A percentile compares a stretch with the other conserved stretches of the same genome.
Evolutionary conservation across 768 basidiomycete genomes (phyloP).

Genomic region (Cyclocybe cylindracea): DNA sequence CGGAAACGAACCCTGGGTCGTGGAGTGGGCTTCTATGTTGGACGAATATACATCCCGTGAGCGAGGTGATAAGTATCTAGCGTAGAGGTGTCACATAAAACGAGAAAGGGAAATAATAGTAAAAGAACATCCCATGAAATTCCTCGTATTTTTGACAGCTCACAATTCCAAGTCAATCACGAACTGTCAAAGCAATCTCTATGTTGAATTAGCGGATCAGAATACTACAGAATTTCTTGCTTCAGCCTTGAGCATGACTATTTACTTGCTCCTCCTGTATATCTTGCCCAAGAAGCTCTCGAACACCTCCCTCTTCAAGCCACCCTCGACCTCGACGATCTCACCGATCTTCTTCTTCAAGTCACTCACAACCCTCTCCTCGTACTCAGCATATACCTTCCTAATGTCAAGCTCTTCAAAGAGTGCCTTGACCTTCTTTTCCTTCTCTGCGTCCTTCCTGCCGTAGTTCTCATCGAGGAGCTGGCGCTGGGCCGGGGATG

Average conservation of each 20-base stretch:
- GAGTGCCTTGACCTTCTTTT: conserved; percentile 50
- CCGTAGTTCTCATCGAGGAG: conserved; percentile 60
- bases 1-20: too few relatives aligned
- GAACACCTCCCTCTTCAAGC: conserved; percentile 72
- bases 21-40: too few relatives aligned
- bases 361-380: conserved; percentile 67
- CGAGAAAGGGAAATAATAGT: too few relatives aligned
- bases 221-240: too few relatives aligned
- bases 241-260: not conserved
- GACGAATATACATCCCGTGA: too few relatives aligned
- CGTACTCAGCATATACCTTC: conserved; percentile 73
- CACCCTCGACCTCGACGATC: conserved; percentile 64
- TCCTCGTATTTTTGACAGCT: too few relatives aligned
- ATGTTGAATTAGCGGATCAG: too few relatives aligned
- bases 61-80: too few relatives aligned
- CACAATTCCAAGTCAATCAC: too few relatives aligned
- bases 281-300: conserved; percentile 89
- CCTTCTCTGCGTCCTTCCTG: conserved; percentile 54
- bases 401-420: conserved; percentile 73
- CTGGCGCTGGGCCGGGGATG: conserved; percentile 53
- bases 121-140: too few relatives aligned
- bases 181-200: too few relatives aligned
- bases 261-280: conserved; percentile 59
- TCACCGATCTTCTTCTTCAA: conserved; percentile 69
- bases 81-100: too few relatives aligned